phyloP scores from a whole-genome alignment of 441 rosid genomes.

The Hura crepitans region DNA sequence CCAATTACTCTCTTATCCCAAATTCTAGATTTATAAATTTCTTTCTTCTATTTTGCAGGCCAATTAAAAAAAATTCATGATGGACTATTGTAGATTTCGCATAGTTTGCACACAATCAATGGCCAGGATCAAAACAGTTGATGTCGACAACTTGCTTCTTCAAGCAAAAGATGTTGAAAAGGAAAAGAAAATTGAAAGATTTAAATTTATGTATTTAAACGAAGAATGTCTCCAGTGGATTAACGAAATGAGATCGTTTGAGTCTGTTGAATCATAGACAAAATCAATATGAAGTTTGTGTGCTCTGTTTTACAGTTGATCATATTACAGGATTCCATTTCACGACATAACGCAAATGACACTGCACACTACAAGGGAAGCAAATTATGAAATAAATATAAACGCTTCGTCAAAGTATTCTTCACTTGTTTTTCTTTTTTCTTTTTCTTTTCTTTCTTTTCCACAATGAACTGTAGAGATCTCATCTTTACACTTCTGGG shows the following conservation, averaged over 20 bases:
- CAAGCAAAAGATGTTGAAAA: too few species aligned
- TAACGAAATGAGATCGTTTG: not conserved
- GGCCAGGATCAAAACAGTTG: not conserved
- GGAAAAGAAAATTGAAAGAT: not conserved
- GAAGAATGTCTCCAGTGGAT: too few species aligned
- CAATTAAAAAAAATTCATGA: too few species aligned
- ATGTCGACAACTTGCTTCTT: not conserved
- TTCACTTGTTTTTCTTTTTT: not conserved
- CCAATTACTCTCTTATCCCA: not conserved
- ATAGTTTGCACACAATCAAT: not conserved
- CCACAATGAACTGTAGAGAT: conserved; percentile 35
- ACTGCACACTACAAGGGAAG: not conserved
- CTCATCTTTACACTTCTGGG: conserved; percentile 49
- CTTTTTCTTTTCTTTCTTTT: conserved; percentile 3
- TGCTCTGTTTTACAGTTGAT: not conserved
- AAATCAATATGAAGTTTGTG: not conserved
- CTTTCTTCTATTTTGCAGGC: too few species aligned
- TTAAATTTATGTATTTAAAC: not conserved
- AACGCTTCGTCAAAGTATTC: conserved; percentile 3
- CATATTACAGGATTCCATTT: conserved; percentile 5
- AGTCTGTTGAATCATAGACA: not conserved
- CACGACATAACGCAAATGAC: not conserved
- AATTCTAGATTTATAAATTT: not conserved
- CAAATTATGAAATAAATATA: not conserved
- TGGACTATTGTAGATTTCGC: not conserved